These are phyloP conservation scores for Mycena alexandri DNA, from an alignment of 768 basidiomycete genomes.

Conservation along the genomic window DNA sequence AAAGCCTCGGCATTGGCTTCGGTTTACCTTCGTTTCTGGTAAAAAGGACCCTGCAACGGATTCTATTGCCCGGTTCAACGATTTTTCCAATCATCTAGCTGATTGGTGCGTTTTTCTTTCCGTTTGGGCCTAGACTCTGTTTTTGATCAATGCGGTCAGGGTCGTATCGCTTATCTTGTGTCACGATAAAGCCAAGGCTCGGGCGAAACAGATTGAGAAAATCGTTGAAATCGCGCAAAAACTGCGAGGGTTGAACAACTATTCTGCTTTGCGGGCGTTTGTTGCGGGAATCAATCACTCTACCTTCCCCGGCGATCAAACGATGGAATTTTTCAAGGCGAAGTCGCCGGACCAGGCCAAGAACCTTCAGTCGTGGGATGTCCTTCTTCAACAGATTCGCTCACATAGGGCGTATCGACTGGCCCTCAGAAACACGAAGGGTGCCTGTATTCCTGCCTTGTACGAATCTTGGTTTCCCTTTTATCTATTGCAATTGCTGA, in stretches of 20 bases:
- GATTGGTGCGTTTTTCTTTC: conserved; percentile 69
- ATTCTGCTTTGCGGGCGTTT: conserved; percentile 91
- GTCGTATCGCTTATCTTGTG: conserved; percentile 91
- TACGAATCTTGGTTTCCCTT: conserved; percentile 50
- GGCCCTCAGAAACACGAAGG: conserved; percentile 87
- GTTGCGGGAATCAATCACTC: conserved; percentile 94
- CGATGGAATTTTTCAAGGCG: conserved; percentile 78
- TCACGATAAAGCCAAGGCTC: conserved; percentile 80
- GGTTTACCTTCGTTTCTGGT: conserved; percentile 78
- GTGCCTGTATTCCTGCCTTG: conserved; percentile 90
- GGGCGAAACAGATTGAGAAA: conserved; percentile 89
- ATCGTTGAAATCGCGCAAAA: conserved; percentile 87
- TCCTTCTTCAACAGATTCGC: conserved; percentile 83
- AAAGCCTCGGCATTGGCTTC: conserved; percentile 90
- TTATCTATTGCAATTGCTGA: conserved; percentile 3
- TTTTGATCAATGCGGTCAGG: conserved; percentile 60
- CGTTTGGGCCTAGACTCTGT: conserved; percentile 3
- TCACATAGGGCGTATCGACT: conserved; percentile 93
- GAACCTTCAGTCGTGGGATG: conserved; percentile 84
- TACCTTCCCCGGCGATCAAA: conserved; percentile 81
- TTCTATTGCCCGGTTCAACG: conserved; percentile 80
- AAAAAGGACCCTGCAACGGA: conserved; percentile 75
- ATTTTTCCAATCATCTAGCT: conserved; percentile 85
- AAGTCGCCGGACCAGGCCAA: conserved; percentile 80
- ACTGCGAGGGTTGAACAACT: conserved; percentile 89